Conservation (phyloP, 2,329 filamentous ascomycete genomes). For the Metarhizium sp. region DNA sequence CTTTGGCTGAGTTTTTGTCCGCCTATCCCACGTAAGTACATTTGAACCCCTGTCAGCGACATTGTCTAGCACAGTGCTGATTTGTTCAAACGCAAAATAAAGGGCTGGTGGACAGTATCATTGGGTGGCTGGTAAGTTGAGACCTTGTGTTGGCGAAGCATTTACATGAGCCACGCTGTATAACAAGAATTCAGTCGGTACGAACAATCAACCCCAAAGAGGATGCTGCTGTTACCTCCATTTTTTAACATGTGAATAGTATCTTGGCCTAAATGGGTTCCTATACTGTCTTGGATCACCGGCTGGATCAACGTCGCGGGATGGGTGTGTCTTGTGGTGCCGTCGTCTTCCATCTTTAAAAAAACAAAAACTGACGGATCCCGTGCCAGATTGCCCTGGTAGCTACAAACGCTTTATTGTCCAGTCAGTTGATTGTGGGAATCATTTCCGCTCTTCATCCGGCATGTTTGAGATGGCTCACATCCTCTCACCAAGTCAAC, state of each 20-base stretch:
- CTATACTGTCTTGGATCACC: constrained; percentile 21
- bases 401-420: constrained; percentile 58
- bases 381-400: constrained; percentile 42
- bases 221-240: not conserved
- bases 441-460: constrained; percentile 53
- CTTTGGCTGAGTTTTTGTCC: constrained; percentile 60
- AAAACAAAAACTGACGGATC: no score
- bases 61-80: not conserved
- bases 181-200: not conserved
- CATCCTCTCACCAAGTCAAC: not conserved
- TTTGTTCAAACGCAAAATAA: not conserved
- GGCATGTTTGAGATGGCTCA: constrained; percentile 2
- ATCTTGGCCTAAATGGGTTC: constrained; percentile 15
- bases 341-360: not conserved
- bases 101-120: constrained; percentile 54
- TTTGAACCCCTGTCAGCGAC: not conserved
- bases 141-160: not conserved
- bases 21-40: constrained; percentile 38
- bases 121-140: constrained; percentile 50
- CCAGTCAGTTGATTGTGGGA: constrained; percentile 56
- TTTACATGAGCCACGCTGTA: not conserved
- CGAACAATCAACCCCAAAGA: not conserved
- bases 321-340: constrained; percentile 31
- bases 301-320: constrained; percentile 60
- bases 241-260: constrained; percentile 5